These are phyloP conservation scores for Phytophthora crassamura DNA, from an alignment of 352 stramenopile genomes.

Conservation along the genomic window DNA sequence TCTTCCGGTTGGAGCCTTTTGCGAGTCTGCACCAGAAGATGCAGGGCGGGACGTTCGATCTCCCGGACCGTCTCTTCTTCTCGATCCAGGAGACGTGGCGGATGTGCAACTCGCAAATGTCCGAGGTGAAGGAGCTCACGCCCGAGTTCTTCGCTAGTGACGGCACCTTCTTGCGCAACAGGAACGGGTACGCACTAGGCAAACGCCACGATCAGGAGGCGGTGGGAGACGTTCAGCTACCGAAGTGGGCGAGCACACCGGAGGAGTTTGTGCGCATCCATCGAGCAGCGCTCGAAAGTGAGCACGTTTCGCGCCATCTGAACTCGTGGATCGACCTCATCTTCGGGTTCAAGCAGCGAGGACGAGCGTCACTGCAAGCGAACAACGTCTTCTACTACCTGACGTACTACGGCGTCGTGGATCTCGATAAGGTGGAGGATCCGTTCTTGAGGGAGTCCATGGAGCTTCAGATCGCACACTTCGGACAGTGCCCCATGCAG, in stretches of 20 bases:
- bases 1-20: slow-evolving; percentile 98
- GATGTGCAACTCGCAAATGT: slow-evolving; percentile 97
- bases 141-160: slow-evolving; percentile 97
- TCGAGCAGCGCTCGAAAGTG: slow-evolving; percentile 97
- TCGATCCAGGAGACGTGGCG: slow-evolving; percentile 97
- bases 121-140: slow-evolving; percentile 99
- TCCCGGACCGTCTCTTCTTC: slow-evolving; percentile 97
- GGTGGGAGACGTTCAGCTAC: slow-evolving; percentile 96
- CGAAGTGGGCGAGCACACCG: slow-evolving; percentile 95
- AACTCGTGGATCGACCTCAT: slow-evolving; percentile 99
- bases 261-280: slow-evolving; percentile 97
- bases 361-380: slow-evolving; percentile 92
- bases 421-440: slow-evolving; percentile 97
- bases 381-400: slow-evolving; percentile 98
- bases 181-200: slow-evolving; percentile 96
- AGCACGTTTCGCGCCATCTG: slow-evolving; percentile 97
- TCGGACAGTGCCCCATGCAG: slow-evolving; percentile 98
- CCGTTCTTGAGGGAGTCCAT: slow-evolving; percentile 93
- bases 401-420: slow-evolving; percentile 94
- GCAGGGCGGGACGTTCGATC: slow-evolving; percentile 97
- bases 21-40: slow-evolving; percentile 96
- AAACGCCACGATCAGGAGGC: slow-evolving; percentile 77
- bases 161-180: slow-evolving; percentile 96
- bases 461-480: slow-evolving; percentile 99
- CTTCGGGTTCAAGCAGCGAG: slow-evolving; percentile 98